These are phyloP conservation scores for Diplogelasinospora grovesii DNA, from an alignment of 495 filamentous ascomycete genomes.

Conservation along the genomic window DNA sequence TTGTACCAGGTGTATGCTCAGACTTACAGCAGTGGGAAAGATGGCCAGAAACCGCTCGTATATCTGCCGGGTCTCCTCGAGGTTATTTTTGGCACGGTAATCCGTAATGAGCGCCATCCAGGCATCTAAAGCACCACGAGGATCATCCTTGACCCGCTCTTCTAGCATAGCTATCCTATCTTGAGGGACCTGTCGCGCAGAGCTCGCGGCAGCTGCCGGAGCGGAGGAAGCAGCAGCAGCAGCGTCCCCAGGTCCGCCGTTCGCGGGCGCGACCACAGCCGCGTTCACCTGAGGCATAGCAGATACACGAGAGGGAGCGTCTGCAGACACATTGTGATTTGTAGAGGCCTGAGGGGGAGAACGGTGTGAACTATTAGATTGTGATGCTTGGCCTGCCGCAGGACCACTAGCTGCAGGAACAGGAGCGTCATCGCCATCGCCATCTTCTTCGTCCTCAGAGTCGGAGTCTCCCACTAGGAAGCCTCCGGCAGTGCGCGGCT, in stretches of 20 bases:
- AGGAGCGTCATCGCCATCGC: conserved; percentile 29
- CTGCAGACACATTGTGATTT: conserved; percentile 16
- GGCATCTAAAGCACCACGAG: conserved; percentile 81
- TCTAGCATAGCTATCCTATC: conserved; percentile 81
- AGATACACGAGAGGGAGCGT: conserved; percentile 9
- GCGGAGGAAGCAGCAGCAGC: conserved; percentile 4
- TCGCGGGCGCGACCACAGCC: conserved; percentile 8
- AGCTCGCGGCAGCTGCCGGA: conserved; percentile 10
- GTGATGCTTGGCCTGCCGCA: conserved; percentile 7
- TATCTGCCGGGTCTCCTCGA: conserved; percentile 70
- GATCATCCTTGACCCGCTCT: conserved; percentile 83
- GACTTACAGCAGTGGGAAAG: conserved; percentile 85
- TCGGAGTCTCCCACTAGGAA: conserved; percentile 75
- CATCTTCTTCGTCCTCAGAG: conserved; percentile 39
- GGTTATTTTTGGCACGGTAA: conserved; percentile 70
- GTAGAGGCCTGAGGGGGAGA: conserved; percentile 22
- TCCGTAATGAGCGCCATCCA: conserved; percentile 85
- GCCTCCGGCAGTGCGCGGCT: conserved; percentile 67
- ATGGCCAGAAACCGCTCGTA: conserved; percentile 81
- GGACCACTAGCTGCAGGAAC: conserved; percentile 14
- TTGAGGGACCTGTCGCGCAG: conserved; percentile 48
- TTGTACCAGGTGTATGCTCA: background rate
- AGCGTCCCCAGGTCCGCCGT: conserved; percentile 4
- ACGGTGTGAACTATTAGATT: conserved; percentile 11
- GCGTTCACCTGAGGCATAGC: conserved; percentile 22